Conservation (phyloP, 495 filamentous ascomycete genomes). For the Annulohypoxylon bovei region DNA sequence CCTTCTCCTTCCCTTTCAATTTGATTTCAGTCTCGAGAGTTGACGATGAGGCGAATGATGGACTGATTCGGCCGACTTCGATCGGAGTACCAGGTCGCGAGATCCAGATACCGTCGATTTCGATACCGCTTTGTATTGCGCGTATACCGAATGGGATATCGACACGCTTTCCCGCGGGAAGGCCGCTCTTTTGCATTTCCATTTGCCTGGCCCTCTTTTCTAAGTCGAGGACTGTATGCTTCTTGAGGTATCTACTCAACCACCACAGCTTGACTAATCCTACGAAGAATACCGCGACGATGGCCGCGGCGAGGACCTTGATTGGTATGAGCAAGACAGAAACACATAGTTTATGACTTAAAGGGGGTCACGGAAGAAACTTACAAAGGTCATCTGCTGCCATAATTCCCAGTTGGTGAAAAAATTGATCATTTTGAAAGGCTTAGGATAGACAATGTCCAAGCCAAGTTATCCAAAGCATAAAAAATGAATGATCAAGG, state of each 20-base stretch:
- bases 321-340: conserved; percentile 34
- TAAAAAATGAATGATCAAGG: conserved; percentile 45
- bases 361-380: conserved; percentile 46
- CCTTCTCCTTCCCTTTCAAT: conserved; percentile 38
- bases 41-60: conserved; percentile 49
- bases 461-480: conserved; percentile 46
- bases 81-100: conserved; percentile 70
- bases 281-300: conserved; percentile 61
- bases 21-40: conserved; percentile 43
- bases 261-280: conserved; percentile 68
- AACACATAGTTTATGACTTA: not conserved
- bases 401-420: conserved; percentile 83
- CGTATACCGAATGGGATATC: conserved; percentile 89
- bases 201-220: conserved; percentile 67
- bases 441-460: conserved; percentile 40
- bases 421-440: conserved; percentile 62
- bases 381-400: conserved; percentile 92
- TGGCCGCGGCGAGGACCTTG: conserved; percentile 59
- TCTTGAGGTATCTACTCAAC: conserved; percentile 70
- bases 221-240: conserved; percentile 71
- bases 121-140: conserved; percentile 85
- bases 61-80: conserved; percentile 32
- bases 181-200: conserved; percentile 62
- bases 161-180: conserved; percentile 56
- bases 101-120: conserved; percentile 90